Percentiles rank a stretch among this genome's conserved stretches.
phyloP scores from a whole-genome alignment of 768 basidiomycete genomes.

The Suillus paluster region DNA sequence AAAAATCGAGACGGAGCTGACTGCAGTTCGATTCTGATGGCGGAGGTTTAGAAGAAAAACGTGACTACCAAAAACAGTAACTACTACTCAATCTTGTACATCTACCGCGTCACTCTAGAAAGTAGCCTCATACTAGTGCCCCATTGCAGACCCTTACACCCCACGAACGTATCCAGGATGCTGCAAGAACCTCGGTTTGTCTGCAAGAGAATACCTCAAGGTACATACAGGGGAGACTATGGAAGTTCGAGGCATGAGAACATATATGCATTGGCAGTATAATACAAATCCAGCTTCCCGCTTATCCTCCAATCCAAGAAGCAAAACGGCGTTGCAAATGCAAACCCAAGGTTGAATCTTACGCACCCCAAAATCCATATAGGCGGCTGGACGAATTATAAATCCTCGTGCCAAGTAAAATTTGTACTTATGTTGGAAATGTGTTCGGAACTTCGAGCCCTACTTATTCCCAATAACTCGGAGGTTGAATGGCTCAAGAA shows the following conservation, averaged over 20 bases:
- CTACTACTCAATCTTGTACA: constrained; percentile 1
- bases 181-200: constrained; percentile 71
- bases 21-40: not conserved
- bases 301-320: too few species aligned
- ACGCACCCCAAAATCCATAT: too few species aligned
- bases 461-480: not conserved
- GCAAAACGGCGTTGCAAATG: too few species aligned
- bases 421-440: too few species aligned
- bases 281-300: too few species aligned
- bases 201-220: constrained; percentile 76
- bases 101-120: constrained; percentile 13
- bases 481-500: not conserved
- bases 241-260: too few species aligned
- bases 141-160: constrained; percentile 65
- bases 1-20: not conserved
- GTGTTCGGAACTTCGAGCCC: too few species aligned
- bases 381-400: too few species aligned
- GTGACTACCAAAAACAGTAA: constrained; percentile 6
- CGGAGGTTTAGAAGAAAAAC: constrained; percentile 3
- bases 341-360: too few species aligned
- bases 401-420: too few species aligned
- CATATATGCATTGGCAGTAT: too few species aligned
- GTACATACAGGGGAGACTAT: constrained; percentile 36
- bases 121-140: not conserved
- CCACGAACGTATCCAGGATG: constrained; percentile 56